These are phyloP conservation scores for Aspergillus chevalieri DNA, from an alignment of 2,329 filamentous ascomycete species.

Conservation along the genomic window DNA sequence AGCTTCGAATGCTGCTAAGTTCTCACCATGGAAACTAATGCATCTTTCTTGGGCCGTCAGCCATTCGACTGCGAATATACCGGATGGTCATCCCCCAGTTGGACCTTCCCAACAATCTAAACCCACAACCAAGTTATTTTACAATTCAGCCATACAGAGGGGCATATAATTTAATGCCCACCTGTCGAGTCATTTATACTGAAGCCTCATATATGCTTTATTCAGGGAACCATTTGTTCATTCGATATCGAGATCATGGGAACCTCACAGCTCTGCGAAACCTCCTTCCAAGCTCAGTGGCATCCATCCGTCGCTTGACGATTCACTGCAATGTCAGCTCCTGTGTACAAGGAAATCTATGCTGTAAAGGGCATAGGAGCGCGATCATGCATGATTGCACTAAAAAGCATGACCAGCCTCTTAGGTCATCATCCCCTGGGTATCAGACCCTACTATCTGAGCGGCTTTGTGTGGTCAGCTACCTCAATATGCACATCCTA, in stretches of 20 bases:
- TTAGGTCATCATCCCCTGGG: not conserved
- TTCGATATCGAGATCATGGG: not conserved
- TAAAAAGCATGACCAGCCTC: constrained; percentile 1
- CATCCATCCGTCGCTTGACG: not conserved
- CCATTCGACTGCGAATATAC: not conserved
- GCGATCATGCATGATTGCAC: not conserved
- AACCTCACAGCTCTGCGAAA: not conserved
- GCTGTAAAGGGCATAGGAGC: not conserved
- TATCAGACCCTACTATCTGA: constrained; percentile 1
- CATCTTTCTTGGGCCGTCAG: not conserved
- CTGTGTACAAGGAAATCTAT: not conserved
- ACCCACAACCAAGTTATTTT: not conserved
- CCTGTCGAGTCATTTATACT: not conserved
- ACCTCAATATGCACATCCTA: not conserved
- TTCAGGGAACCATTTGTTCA: not conserved
- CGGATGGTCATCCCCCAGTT: not conserved
- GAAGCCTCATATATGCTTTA: not conserved
- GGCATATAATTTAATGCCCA: not conserved
- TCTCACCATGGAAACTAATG: not conserved
- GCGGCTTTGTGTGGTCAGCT: not conserved
- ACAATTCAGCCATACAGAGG: not conserved
- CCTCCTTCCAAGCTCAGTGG: not conserved
- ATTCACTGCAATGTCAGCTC: not conserved
- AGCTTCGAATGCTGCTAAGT: not conserved
- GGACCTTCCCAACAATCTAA: not conserved